Base-by-base conservation (phyloP, 306 rosid genomes). In the Pterocarpus santalinus region DNA sequence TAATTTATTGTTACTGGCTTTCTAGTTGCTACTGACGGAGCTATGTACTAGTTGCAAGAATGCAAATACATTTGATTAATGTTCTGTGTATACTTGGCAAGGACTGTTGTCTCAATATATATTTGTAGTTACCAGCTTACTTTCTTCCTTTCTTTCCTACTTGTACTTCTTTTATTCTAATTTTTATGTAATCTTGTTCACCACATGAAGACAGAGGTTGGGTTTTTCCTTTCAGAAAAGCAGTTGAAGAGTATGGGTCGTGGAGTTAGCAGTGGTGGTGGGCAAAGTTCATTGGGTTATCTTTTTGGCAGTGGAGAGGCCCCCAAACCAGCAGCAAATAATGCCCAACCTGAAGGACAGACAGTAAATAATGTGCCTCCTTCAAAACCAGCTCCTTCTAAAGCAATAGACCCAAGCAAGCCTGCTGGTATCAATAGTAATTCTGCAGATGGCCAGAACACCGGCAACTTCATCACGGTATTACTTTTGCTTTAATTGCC, bases 241-340 rank as follows among this genome's bases (percentile, higher is more conserved):
- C 65, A 82, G 69, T 65, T 71, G 79, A 84, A 83, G 83, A 90
- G 53, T 77, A 95, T 95, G 99, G 99, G 99, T 79, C 99, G 99
- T 79, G 99, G 99, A 83, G 91, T 87, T 84, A 95, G 99, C 92
- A 88, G 97, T 28, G 99, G 99, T 75, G 99, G 99, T 61, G 99
- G 99, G 61, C 98, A 93, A 86, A 95, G 99, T 88, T 95, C 99
- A 8, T 81, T 95, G 91, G 96, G 94, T n/a, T 95, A 95, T 87
- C 97, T 95, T 84, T 95, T 95, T 87, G 99, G 99, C 7, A 75
- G 88, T 77, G 99, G 96, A 80, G 99, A 93, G 86, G 85, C 93
- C 84, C 98, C 96, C 43, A 89, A 88, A 55, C 90, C 92, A 0
- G 92, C 88, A 22, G n/a, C 86, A 76, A 79, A 84, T 72, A 68